A percentile compares a stretch with the other conserved stretches of the same genome.
Conservation (phyloP, 2,329 filamentous ascomycete species). For the Fusarium compactum region DNA sequence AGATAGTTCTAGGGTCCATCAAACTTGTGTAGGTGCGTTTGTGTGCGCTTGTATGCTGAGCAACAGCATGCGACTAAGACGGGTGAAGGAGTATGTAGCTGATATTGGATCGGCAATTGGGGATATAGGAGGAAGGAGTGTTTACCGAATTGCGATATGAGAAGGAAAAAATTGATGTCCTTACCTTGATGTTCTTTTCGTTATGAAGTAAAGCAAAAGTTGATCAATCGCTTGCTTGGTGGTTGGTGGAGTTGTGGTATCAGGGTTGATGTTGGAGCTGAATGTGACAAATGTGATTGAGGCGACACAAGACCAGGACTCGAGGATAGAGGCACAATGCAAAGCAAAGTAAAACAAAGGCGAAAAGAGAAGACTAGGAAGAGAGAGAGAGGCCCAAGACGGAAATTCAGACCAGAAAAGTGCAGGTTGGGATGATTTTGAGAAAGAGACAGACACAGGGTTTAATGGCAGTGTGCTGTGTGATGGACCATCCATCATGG, state of each 20-base stretch:
- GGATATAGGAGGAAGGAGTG: not conserved
- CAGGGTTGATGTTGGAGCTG: conserved; percentile 30
- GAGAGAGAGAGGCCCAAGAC: conserved; percentile 43
- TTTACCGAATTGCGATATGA: not conserved
- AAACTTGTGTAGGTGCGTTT: conserved; percentile 25
- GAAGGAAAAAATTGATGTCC: conserved; percentile 1
- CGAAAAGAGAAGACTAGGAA: conserved; percentile 42
- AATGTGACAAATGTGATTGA: conserved; percentile 45
- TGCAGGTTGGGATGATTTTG: conserved; percentile 48
- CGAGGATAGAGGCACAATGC: conserved; percentile 18
- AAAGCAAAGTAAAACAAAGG: conserved; percentile 32
- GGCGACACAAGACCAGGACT: conserved; percentile 31
- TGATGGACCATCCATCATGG: conserved; percentile 46
- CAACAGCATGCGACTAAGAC: conserved; percentile 35
- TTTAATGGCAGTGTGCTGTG: conserved; percentile 38
- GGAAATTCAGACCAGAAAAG: conserved; percentile 43
- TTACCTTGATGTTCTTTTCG: conserved; percentile 19
- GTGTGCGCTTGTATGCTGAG: conserved; percentile 36
- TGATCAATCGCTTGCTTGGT: conserved; percentile 29
- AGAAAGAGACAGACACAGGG: conserved; percentile 42
- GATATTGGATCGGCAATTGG: conserved; percentile 18
- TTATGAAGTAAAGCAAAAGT: conserved; percentile 21
- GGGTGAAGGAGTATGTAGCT: conserved; percentile 24
- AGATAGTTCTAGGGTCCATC: conserved; percentile 40
- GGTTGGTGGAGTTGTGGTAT: conserved; percentile 41